Evolutionary conservation across 2,329 filamentous ascomycete genomes (phyloP), one percentile per base, ranked within the genome.

Genomic region (Aspergillus aculeatus): DNA sequence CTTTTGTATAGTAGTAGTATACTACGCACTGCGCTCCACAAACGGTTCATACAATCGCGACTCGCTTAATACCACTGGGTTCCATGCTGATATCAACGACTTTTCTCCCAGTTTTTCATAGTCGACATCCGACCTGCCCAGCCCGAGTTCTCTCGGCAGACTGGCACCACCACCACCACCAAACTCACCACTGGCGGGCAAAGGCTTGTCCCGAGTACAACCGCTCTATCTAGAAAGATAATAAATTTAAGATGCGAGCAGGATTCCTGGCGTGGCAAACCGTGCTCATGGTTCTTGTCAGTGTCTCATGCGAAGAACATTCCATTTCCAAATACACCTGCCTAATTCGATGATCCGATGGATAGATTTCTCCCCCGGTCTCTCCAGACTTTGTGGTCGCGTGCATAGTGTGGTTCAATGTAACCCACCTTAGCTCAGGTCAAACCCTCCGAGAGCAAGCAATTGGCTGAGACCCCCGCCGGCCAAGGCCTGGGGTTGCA

Each of bases 401-500:
- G 38, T 44, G 38, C 38, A 44, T 44, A 4, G 16, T 19, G 38
- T 44, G 38, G 38, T 14, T 44, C 16, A 19, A 44, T 44, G 38
- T 44, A 44, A 44, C 38, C 38, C 38, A 44, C 38, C 38, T 16
- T 16, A n/a, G 38, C 32, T 16, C 38, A 44, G 38, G 38, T 44
- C 38, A 44, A 44, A n/a, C 7, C 19, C 14, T 47, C 21, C 49
- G 19, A 26, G 11, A 3, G 10, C 14, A 2, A 4, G 3, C 50
- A 5, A 60, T 60, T 60, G 58, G 58, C 16, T 35, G 32, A 14
- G 26, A 21, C 26, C 21, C 38, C 19, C 21, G 24, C 14, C 24
- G 35, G 64, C 66, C 64, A 69, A 71, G 61, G 59, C 54, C 6
- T 58, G 59, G 59, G 62, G 68, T 69, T 70, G 63, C 69, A 71